Evolutionary conservation across 345 rosid genomes (phyloP), one percentile per base, ranked within the genome.

Genomic region (Bretschneidera sinensis): DNA sequence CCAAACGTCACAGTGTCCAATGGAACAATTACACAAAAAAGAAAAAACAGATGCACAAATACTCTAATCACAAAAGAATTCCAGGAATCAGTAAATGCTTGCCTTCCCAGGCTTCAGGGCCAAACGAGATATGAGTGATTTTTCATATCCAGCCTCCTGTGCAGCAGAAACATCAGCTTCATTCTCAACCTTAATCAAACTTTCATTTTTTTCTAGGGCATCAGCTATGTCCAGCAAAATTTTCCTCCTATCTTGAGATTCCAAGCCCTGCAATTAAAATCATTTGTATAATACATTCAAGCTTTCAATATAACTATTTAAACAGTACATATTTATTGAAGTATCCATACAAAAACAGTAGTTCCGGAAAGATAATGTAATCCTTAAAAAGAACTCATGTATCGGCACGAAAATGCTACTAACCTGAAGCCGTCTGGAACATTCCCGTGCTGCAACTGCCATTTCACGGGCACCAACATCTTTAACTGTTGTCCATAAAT

Each of bases 61-160:
- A n/a, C n/a, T n/a, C n/a, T n/a, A n/a, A n/a, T n/a, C n/a, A n/a
- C n/a, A n/a, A n/a, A n/a, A n/a, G n/a, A n/a, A n/a, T n/a, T n/a
- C n/a, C 84, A n/a, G n/a, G n/a, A n/a, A n/a, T n/a, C n/a, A n/a
- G n/a, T n/a, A n/a, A 25, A 31, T 43, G 53, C 81, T 72, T 76
- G 69, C 87, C 87, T 83, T 83, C 48, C 83, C 84, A 65, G 81
- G 78, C 71, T 83, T 83, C n/a, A n/a, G n/a, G n/a, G n/a, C n/a
- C n/a, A n/a, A n/a, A n/a, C n/a, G n/a, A n/a, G n/a, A n/a, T n/a
- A 83, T 55, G 24, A 83, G 59, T 19, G 87, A 66, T 47, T 59
- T 78, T 24, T 71, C 79, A 56, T 80, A 60, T 45, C 87, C 87
- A 61, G 71, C 79, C 17, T 55, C 55, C 60, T 60, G 60, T n/a